A percentile compares a stretch with the other conserved stretches of the same genome.
phyloP scores from a whole-genome alignment of 2,329 filamentous ascomycete genomes.

The Aspergillus eucalypticola region DNA sequence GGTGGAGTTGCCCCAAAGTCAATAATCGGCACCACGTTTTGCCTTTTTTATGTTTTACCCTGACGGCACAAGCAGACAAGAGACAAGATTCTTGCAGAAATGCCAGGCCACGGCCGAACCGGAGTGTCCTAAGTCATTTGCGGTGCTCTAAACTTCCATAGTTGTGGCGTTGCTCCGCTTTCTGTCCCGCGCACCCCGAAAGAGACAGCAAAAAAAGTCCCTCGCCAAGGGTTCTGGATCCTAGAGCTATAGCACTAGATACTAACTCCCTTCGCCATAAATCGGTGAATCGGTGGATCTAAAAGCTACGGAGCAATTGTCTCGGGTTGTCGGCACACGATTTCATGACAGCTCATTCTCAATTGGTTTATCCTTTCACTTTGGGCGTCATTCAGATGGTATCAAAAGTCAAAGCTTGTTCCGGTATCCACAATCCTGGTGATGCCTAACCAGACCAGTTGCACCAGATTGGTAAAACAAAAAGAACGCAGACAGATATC shows the following conservation, averaged over 20 bases:
- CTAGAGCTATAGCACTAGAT: neutral
- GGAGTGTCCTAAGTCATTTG: neutral
- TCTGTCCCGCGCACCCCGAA: neutral
- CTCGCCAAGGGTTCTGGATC: neutral
- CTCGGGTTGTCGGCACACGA: neutral
- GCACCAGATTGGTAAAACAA: neutral
- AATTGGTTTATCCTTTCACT: neutral
- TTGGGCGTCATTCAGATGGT: neutral
- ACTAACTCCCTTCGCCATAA: neutral
- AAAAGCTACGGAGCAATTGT: neutral
- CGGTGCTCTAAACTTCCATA: neutral
- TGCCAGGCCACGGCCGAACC: neutral
- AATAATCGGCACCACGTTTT: constrained; percentile 9
- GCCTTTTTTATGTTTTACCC: neutral
- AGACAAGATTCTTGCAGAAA: neutral
- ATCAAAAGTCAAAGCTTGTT: neutral
- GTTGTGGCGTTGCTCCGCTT: neutral
- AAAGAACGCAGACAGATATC: neutral
- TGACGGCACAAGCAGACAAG: neutral
- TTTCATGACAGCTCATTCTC: neutral
- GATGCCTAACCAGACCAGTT: neutral
- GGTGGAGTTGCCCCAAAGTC: constrained; percentile 8
- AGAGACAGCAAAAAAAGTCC: neutral
- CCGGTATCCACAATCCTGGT: neutral
- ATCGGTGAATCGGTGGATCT: too few species aligned